phyloP scores from a whole-genome alignment of 73 alveolate genomes.

The Stentor roeselii region DNA sequence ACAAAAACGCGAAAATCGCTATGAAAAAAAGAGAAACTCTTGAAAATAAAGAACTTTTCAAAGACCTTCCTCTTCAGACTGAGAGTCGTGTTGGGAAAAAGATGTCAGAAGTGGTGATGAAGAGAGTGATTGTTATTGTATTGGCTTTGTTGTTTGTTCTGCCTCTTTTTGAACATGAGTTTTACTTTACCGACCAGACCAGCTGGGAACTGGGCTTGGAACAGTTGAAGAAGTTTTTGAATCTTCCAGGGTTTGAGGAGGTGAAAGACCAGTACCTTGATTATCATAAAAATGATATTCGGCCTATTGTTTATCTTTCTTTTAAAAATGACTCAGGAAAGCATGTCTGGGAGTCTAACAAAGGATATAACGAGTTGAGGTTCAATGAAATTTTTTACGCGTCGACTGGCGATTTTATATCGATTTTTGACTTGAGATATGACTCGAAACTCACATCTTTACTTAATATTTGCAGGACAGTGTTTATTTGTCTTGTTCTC shows the following conservation, averaged over 20 bases:
- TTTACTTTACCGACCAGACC: constrained; percentile 30
- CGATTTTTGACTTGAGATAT: constrained; percentile 54
- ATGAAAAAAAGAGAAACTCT: neutral
- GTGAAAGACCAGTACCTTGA: constrained; percentile 27
- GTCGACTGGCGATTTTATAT: neutral
- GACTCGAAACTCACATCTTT: constrained; percentile 58
- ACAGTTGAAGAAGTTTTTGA: constrained; percentile 9
- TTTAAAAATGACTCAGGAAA: neutral
- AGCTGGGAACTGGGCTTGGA: constrained; percentile 31
- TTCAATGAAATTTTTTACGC: neutral
- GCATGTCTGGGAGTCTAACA: neutral
- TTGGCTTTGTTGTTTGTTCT: constrained; percentile 72
- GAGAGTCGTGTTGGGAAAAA: constrained; percentile 80
- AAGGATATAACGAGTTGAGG: constrained; percentile 3
- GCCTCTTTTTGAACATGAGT: constrained; percentile 58
- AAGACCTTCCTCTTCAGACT: neutral
- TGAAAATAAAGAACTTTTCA: neutral
- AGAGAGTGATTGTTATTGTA: constrained; percentile 89
- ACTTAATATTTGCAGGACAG: constrained; percentile 78
- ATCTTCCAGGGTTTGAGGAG: constrained; percentile 14
- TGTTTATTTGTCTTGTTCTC: constrained; percentile 83
- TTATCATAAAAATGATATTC: constrained; percentile 22
- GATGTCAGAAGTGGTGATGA: constrained; percentile 79
- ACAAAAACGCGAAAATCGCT: constrained; percentile 42
- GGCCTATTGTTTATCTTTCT: constrained; percentile 10